Conservation (phyloP, 2,329 filamentous ascomycete species). For the Botryotinia convoluta region DNA sequence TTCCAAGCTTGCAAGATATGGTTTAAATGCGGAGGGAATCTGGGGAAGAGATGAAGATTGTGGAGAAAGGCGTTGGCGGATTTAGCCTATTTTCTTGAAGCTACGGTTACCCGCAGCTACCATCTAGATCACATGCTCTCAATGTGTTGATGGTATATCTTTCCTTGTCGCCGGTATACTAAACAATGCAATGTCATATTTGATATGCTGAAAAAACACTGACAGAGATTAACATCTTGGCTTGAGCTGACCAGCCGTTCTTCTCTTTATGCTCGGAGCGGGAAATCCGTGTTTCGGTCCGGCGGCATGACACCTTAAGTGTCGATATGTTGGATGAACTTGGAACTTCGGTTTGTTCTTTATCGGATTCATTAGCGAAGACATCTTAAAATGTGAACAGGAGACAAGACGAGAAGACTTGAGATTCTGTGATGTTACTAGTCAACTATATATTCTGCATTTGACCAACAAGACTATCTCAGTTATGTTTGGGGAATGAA, state of each 20-base stretch:
- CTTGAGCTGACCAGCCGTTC: not conserved
- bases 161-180: not conserved
- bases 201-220: not conserved
- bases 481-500: not conserved
- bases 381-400: not conserved
- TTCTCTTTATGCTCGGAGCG: not conserved
- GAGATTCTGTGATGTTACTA: not conserved
- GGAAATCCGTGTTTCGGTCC: not conserved
- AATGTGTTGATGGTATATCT: not conserved
- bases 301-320: not conserved
- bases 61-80: not conserved
- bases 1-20: not conserved
- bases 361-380: not conserved
- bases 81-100: constrained; percentile 8
- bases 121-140: not conserved
- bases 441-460: not conserved
- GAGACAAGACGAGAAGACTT: not conserved
- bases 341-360: not conserved
- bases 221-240: not conserved
- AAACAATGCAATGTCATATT: not conserved
- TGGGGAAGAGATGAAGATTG: constrained; percentile 9
- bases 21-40: constrained; percentile 6
- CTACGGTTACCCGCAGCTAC: not conserved
- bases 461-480: not conserved
- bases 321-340: not conserved